phyloP scores from a whole-genome alignment of 805 yeast genomes.

The Lipomyces starkeyi region DNA sequence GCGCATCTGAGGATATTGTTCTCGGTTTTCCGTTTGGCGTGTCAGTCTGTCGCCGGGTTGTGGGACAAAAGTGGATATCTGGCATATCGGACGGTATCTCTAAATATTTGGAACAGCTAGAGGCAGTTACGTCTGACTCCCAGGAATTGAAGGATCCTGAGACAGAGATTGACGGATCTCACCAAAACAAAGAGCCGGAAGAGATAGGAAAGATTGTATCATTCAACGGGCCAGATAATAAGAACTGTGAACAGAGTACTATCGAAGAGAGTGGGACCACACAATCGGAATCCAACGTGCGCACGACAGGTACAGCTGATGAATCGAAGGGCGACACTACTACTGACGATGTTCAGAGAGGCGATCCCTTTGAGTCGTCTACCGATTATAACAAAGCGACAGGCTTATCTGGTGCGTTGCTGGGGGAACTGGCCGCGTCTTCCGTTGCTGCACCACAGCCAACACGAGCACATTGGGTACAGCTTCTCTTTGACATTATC shows the following conservation, averaged over 20 bases:
- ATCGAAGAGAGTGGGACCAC: background rate
- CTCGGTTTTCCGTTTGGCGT: conserved; percentile 27
- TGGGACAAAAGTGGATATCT: conserved; percentile 26
- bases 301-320: background rate
- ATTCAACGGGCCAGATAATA: background rate
- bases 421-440: background rate
- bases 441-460: conserved; percentile 8
- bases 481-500: conserved; percentile 30
- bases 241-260: background rate
- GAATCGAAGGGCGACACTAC: background rate
- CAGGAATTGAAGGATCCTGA: background rate
- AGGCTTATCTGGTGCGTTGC: background rate
- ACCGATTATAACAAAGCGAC: background rate
- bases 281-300: background rate
- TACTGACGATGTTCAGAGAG: background rate
- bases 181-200: background rate
- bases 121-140: background rate
- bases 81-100: conserved; percentile 13
- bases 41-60: conserved; percentile 17
- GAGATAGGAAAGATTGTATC: background rate
- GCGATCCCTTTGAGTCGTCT: background rate
- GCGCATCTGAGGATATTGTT: conserved; percentile 25
- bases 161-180: background rate
- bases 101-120: background rate
- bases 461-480: conserved; percentile 24